Percentiles rank a stretch among this genome's conserved stretches.
Conservation (phyloP, 169 alveolate species). For the Plasmodium billcollinsi region DNA sequence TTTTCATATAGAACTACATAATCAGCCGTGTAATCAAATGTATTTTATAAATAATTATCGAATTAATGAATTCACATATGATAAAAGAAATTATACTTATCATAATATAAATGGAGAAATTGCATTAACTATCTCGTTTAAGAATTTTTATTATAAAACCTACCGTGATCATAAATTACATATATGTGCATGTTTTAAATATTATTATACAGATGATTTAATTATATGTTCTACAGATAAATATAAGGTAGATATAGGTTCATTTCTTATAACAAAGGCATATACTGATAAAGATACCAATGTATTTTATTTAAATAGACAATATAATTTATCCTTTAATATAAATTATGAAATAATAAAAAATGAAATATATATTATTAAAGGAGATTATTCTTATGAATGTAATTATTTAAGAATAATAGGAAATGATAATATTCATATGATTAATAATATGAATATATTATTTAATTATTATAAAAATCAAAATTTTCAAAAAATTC, state of each 20-base stretch:
- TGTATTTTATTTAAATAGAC: slow-evolving; percentile 13
- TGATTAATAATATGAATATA: background rate
- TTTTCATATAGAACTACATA: slow-evolving; percentile 22
- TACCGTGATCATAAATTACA: background rate
- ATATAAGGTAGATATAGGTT: background rate
- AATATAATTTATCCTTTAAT: background rate
- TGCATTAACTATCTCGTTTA: slow-evolving; percentile 39
- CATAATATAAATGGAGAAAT: slow-evolving; percentile 55
- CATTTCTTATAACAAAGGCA: background rate
- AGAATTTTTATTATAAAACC: background rate
- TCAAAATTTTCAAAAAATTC: slow-evolving; percentile 6
- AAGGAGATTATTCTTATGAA: slow-evolving; percentile 30
- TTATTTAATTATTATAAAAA: slow-evolving; percentile 3
- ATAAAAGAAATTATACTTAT: slow-evolving; percentile 14
- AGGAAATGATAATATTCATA: background rate
- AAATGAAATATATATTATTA: slow-evolving; percentile 21
- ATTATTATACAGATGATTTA: background rate
- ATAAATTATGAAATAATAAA: background rate
- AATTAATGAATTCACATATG: background rate
- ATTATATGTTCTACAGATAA: background rate
- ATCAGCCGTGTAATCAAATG: background rate
- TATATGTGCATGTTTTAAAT: slow-evolving; percentile 65
- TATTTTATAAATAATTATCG: background rate
- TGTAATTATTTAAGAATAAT: slow-evolving; percentile 16
- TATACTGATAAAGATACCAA: background rate